These are phyloP conservation scores for Smittium mucronatum DNA, from an alignment of 371 early-diverging fungal species.

Conservation along the genomic window DNA sequence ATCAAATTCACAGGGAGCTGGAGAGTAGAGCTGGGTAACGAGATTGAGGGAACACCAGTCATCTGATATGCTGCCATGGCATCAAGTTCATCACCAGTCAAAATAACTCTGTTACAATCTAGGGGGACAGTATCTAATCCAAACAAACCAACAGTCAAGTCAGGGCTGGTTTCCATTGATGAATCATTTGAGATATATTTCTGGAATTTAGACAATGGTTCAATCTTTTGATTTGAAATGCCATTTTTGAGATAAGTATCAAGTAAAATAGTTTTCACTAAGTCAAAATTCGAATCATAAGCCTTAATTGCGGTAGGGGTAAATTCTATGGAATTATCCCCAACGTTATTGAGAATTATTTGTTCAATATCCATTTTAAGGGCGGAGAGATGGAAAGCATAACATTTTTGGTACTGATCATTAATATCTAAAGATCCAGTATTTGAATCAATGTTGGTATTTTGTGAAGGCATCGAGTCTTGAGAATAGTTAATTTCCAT, in stretches of 20 bases:
- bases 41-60: conserved; percentile 45
- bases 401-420: neutral
- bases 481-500: neutral
- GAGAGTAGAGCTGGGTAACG: conserved; percentile 39
- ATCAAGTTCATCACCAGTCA: conserved; percentile 49
- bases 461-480: neutral
- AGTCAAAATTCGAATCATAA: neutral
- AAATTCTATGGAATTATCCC: neutral
- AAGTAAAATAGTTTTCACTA: conserved; percentile 5
- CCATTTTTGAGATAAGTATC: neutral
- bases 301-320: conserved; percentile 1
- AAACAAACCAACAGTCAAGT: conserved; percentile 39
- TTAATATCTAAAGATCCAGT: neutral
- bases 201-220: neutral
- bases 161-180: neutral
- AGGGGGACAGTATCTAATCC: conserved; percentile 44
- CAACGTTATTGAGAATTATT: neutral
- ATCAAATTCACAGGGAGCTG: conserved; percentile 49
- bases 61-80: conserved; percentile 58
- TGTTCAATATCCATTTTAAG: conserved; percentile 4
- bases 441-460: neutral
- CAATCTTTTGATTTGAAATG: neutral
- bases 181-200: neutral
- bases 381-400: neutral
- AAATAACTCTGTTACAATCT: conserved; percentile 34